Conservation (phyloP, 768 basidiomycete species). For the Lactifluus echinatus region DNA sequence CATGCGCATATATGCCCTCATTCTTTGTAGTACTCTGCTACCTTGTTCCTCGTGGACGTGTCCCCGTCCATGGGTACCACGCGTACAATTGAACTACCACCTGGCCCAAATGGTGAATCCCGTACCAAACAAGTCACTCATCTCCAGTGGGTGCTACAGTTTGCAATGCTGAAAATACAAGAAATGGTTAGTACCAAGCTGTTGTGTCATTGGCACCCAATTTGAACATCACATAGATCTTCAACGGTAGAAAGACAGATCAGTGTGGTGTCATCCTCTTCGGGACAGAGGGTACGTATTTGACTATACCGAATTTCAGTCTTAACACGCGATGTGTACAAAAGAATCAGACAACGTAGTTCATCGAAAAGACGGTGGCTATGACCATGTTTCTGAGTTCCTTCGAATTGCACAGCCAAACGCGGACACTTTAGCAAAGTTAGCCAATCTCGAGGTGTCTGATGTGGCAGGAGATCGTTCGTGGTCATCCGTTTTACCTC, state of each 20-base stretch:
- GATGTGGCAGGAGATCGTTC: slow-evolving; percentile 55
- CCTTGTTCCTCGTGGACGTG: slow-evolving; percentile 84
- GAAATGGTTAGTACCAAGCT: slow-evolving; percentile 56
- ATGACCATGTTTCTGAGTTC: slow-evolving; percentile 65
- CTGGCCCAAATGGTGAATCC: slow-evolving; percentile 42
- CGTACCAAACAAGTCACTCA: slow-evolving; percentile 57
- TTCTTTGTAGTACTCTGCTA: slow-evolving; percentile 60
- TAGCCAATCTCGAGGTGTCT: slow-evolving; percentile 52
- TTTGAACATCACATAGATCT: slow-evolving; percentile 51
- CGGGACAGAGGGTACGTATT: slow-evolving; percentile 61
- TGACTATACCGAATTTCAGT: background rate
- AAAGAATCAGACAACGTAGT: slow-evolving; percentile 63
- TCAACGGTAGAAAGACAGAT: slow-evolving; percentile 86
- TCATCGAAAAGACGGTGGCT: slow-evolving; percentile 53
- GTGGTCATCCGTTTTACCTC: slow-evolving; percentile 23
- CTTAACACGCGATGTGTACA: background rate
- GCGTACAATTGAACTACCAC: slow-evolving; percentile 47
- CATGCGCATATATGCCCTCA: slow-evolving; percentile 18
- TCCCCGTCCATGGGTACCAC: slow-evolving; percentile 76
- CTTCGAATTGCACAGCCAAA: slow-evolving; percentile 63
- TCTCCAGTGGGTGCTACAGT: slow-evolving; percentile 76
- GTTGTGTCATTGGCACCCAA: slow-evolving; percentile 11
- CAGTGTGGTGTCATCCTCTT: slow-evolving; percentile 85
- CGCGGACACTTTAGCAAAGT: slow-evolving; percentile 52
- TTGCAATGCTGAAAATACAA: slow-evolving; percentile 83